Evolutionary conservation across 2,329 filamentous ascomycete species (phyloP).

Genomic region (Scorias spongiosa): DNA sequence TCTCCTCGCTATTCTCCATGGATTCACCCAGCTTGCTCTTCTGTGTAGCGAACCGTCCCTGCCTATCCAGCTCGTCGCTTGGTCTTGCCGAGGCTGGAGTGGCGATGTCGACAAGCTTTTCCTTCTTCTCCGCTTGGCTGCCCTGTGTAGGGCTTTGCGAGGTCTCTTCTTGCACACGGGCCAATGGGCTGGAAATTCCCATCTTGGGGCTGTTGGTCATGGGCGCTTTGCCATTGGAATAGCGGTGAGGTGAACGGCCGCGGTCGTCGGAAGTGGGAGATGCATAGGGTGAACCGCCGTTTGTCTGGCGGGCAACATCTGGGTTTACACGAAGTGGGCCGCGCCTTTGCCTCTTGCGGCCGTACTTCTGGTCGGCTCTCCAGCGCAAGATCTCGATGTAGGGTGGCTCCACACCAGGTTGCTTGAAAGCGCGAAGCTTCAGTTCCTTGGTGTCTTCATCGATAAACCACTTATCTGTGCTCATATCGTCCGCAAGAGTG

Average conservation of each 20-base stretch:
- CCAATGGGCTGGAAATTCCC: constrained; percentile 56
- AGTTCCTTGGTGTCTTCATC: constrained; percentile 86
- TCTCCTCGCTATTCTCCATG: constrained; percentile 2
- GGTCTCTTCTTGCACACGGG: constrained; percentile 57
- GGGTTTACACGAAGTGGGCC: constrained; percentile 30
- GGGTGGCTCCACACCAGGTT: constrained; percentile 71
- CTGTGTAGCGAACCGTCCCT: background rate
- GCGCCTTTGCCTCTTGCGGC: constrained; percentile 38
- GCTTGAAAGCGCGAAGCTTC: constrained; percentile 84
- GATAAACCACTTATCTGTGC: constrained; percentile 77
- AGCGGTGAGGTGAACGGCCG: constrained; percentile 56
- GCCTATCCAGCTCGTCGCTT: constrained; percentile 1
- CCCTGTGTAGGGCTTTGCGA: constrained; percentile 7
- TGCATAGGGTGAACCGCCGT: constrained; percentile 45
- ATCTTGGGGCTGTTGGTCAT: constrained; percentile 33
- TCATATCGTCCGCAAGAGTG: constrained; percentile 75
- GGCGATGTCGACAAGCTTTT: background rate
- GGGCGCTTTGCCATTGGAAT: constrained; percentile 44
- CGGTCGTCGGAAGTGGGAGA: constrained; percentile 51
- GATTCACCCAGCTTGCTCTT: constrained; percentile 1
- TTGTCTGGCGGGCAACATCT: constrained; percentile 35
- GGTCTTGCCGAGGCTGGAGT: constrained; percentile 1
- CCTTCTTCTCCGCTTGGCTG: background rate
- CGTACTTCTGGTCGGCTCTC: constrained; percentile 91
- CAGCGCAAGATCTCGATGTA: constrained; percentile 93